A percentile compares a stretch with the other conserved stretches of the same genome.
These are phyloP conservation scores for Gryganskiella cystojenkinii DNA, from an alignment of 192 early-diverging fungal genomes.

Conservation along the genomic window DNA sequence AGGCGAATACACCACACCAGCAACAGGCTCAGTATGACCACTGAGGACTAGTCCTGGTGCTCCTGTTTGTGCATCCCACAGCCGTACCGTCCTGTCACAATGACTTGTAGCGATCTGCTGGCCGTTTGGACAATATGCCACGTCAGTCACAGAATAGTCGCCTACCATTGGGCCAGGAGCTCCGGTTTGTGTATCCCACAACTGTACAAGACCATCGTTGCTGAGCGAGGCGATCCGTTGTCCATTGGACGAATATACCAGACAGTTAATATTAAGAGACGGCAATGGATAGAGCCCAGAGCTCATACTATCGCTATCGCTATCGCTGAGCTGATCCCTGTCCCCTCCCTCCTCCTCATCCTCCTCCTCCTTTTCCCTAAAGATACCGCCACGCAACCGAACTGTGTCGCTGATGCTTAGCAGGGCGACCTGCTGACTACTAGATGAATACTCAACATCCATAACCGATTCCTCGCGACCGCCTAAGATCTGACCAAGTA, in stretches of 20 bases:
- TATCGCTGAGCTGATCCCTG: too few species aligned
- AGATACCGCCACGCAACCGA: not conserved
- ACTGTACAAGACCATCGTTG: too few species aligned
- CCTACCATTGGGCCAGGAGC: not conserved
- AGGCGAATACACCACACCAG: not conserved
- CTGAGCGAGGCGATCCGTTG: too few species aligned
- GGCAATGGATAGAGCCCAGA: too few species aligned
- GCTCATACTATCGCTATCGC: too few species aligned
- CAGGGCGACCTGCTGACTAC: not conserved
- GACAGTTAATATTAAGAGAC: too few species aligned
- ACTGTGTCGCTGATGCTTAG: not conserved
- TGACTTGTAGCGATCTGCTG: conserved; percentile 42
- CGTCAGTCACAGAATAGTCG: not conserved
- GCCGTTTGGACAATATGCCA: too few species aligned
- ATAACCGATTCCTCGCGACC: not conserved
- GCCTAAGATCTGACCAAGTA: not conserved
- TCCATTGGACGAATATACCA: conserved; percentile 79
- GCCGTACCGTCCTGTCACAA: conserved; percentile 86
- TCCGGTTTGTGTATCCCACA: conserved; percentile 65
- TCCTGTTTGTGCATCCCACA: conserved; percentile 22
- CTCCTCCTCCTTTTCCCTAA: conserved; percentile 74
- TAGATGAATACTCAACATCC: not conserved
- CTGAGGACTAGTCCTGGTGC: not conserved
- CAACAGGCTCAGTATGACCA: not conserved
- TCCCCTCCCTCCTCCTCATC: too few species aligned